Base-by-base conservation (phyloP, 768 basidiomycete genomes). In the Collybiopsis confluens region DNA sequence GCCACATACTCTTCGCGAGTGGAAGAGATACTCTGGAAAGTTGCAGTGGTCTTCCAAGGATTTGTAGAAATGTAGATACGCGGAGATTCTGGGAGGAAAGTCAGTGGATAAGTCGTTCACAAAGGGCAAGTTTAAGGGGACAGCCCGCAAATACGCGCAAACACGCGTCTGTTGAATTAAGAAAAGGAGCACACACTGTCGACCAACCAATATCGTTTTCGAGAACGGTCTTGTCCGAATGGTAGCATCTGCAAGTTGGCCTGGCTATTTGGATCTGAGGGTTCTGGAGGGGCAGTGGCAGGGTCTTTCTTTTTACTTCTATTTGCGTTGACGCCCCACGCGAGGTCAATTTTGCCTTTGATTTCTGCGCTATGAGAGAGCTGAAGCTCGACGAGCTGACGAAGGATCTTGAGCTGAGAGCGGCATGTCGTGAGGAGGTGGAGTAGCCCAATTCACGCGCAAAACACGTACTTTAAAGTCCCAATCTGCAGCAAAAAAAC, bases 11-110 rank as follows among this genome's bases (percentile, higher is more conserved):
- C 89, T 46, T 84, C 84, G 42, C 78, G 77, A 13, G 88, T 85
- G 3, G 87, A 85, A 13, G 88, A 80, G 49, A 87, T 69, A 10
- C 85, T 76, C 60, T 84, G 77, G 62, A 93, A 88, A 15, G 86
- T 85, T 28, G 89, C 85, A 8, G 85, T 82, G 40, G 85, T 85
- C 72, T 92, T 94, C 90, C 90, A 94, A 20, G 92, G 92, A 68
- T 94, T 94, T 13, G 88, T 89, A 30, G 91, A 92, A 36, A 80
- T 72, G 63, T 90, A 94, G 49, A 93, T 70, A 56, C 92, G 83
- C 23, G 91, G 89, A 44, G 92, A 92, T 73, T 90, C 91, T 93
- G 63, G 66, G 56, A 59, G 53, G 44, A 56, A 62, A 58, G 54
- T 54, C 45, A 61, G 57, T 70, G 41, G 64, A 65, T 62, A 57